phyloP scores from a whole-genome alignment of 305 asterid species.

The Caryopteris hybrid region DNA sequence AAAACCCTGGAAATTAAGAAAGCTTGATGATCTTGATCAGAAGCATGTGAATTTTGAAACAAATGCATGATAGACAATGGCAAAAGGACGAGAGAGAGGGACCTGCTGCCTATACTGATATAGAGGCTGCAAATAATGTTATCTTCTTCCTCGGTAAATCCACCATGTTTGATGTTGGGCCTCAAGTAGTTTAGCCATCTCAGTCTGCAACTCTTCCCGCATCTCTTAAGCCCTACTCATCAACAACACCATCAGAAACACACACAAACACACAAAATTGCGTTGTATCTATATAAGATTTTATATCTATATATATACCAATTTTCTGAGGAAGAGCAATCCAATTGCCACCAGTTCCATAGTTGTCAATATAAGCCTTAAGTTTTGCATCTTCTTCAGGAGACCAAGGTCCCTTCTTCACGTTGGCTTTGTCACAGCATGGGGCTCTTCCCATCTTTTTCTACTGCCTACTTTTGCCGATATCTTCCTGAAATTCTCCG shows the following conservation, averaged over 20 bases:
- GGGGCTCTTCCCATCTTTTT: constrained; percentile 75
- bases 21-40: constrained; percentile 14
- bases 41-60: constrained; percentile 18
- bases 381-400: constrained; percentile 70
- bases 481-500: no score
- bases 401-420: constrained; percentile 80
- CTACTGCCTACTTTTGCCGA: background rate
- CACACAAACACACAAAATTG: no score
- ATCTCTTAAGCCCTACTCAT: constrained; percentile 43
- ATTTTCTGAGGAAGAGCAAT: constrained; percentile 67
- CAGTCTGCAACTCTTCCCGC: constrained; percentile 57
- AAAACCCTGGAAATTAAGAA: no score
- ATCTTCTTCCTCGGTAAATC: constrained; percentile 52
- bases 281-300: no score
- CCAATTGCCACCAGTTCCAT: constrained; percentile 74
- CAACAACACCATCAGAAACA: background rate
- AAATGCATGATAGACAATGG: constrained; percentile 24
- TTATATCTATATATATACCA: constrained; percentile 23
- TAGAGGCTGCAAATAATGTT: constrained; percentile 53
- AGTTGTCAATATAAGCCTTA: constrained; percentile 46
- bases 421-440: constrained; percentile 77
- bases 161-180: constrained; percentile 50
- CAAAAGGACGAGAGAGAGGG: constrained; percentile 21
- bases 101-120: constrained; percentile 63
- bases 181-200: constrained; percentile 47